A percentile compares a stretch with the other conserved stretches of the same genome.
phyloP scores from a whole-genome alignment of 768 basidiomycete species.

The Xerocomellus intermedius region DNA sequence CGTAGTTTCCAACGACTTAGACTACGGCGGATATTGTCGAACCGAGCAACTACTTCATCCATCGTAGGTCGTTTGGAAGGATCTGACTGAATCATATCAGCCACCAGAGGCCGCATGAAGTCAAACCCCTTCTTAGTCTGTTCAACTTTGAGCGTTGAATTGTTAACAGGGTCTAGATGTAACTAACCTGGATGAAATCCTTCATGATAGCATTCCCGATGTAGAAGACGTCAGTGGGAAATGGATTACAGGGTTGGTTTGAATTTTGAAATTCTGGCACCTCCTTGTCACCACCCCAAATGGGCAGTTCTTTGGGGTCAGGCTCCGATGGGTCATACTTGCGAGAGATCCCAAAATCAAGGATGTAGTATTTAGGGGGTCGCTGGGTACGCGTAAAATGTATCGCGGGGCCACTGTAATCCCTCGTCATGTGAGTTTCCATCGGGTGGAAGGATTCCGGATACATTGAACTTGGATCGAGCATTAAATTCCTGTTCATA shows the following conservation, averaged over 20 bases:
- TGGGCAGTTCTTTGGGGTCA: slow-evolving; percentile 27
- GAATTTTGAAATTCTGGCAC: slow-evolving; percentile 38
- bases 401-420: slow-evolving; percentile 21
- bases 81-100: slow-evolving; percentile 36
- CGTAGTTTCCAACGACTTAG: slow-evolving; percentile 28
- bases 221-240: slow-evolving; percentile 44
- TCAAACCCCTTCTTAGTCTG: no score
- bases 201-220: slow-evolving; percentile 35
- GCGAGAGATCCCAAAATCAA: slow-evolving; percentile 38
- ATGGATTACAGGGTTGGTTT: slow-evolving; percentile 35
- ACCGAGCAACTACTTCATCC: slow-evolving; percentile 34
- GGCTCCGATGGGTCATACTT: slow-evolving; percentile 28
- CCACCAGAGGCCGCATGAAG: not conserved
- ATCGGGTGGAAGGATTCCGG: slow-evolving; percentile 29
- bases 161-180: no score
- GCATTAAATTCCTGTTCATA: slow-evolving; percentile 33
- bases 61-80: slow-evolving; percentile 37
- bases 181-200: slow-evolving; percentile 32
- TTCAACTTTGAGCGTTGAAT: no score
- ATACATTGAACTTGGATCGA: slow-evolving; percentile 26
- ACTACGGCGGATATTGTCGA: slow-evolving; percentile 18
- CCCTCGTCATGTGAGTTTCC: slow-evolving; percentile 8
- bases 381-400: slow-evolving; percentile 29
- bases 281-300: slow-evolving; percentile 42
- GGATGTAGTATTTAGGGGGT: slow-evolving; percentile 18